Evolutionary conservation across 305 asterid species (phyloP), one percentile per base, ranked within the genome.

Genomic region (Caryopteris hybrid): DNA sequence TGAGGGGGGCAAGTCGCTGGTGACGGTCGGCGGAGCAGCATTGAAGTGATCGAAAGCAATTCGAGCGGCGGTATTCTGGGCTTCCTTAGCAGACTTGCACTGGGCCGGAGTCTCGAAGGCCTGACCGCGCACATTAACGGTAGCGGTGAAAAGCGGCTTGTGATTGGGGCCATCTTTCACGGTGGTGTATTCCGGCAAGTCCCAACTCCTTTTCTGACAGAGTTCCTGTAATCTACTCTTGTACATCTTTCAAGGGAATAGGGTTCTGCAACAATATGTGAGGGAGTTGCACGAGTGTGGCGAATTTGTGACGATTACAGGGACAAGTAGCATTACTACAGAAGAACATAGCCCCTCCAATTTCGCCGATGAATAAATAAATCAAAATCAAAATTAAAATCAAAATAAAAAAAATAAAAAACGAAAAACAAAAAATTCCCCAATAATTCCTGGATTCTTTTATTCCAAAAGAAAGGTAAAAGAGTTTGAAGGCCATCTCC

Each of bases 171-270:
- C 97, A 0, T 61, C 76, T 39, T 74, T 83, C 16, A 9, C 71
- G 27, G 84, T 69, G 13, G 51, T 2, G 68, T 90, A 90, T 9
- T 66, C 73, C 5, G 96, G 96, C 43, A 82, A 60, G 3, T 72
- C 74, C 96, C 91, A 82, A 4, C 61, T 31, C 16, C 29, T 36
- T 23, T 79, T 66, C 63, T 88, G 96, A 27, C 90, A 85, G 0
- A 88, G 54, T 77, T 85, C 96, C 69, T 86, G 89, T 27, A 88
- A 68, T 74, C 72, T 85, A 7, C 74, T 51, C 61, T 90, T 90
- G 70, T 64, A 83, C 92, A 90, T 88, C 64, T 18, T 53, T n/a
- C 21, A 51, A 5, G 43, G 1, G 14, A 27, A 27, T 53, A 14
- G 21, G 39, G 12, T 6, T 23, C 10, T 22, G 33, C 1, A 31